Percentiles rank a stretch among this genome's conserved stretches.
Evolutionary conservation across 257 asterid genomes (phyloP).

Genomic region (Solanum bulbocastanum): DNA sequence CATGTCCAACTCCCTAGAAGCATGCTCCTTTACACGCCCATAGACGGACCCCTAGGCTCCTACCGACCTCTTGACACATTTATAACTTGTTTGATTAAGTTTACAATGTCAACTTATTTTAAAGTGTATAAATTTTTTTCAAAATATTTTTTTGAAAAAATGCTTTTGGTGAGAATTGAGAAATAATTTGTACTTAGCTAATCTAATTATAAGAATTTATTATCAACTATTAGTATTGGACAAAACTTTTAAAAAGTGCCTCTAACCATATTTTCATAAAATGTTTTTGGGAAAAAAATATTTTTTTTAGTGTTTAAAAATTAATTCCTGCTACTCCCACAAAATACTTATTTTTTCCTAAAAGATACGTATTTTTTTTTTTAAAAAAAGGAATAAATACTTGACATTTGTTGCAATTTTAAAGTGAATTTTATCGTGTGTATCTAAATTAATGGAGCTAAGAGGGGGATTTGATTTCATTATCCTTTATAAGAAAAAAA

Average conservation of each 20-base stretch:
- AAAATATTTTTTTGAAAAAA: no score
- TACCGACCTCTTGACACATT: not conserved
- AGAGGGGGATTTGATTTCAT: not conserved
- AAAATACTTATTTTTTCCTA: no score
- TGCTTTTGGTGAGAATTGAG: not conserved
- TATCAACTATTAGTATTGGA: not conserved
- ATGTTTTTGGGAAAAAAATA: not conserved
- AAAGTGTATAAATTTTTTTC: not conserved
- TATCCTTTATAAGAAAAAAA: not conserved
- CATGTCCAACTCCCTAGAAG: not conserved
- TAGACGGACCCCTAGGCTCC: not conserved
- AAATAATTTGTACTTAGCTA: not conserved
- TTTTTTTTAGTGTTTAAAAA: no score
- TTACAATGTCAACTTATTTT: no score
- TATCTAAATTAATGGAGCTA: not conserved
- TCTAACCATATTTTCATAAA: not conserved
- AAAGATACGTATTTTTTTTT: not conserved
- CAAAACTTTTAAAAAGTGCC: not conserved
- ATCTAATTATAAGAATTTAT: not conserved
- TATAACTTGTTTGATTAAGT: not conserved
- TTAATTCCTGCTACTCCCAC: no score
- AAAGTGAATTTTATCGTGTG: not conserved
- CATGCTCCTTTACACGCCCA: not conserved
- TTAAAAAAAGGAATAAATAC: no score
- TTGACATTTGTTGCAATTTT: not conserved